A percentile compares a stretch with the other conserved stretches of the same genome.
phyloP scores from a whole-genome alignment of 2,329 filamentous ascomycete genomes.

The Colletotrichum sp. region DNA sequence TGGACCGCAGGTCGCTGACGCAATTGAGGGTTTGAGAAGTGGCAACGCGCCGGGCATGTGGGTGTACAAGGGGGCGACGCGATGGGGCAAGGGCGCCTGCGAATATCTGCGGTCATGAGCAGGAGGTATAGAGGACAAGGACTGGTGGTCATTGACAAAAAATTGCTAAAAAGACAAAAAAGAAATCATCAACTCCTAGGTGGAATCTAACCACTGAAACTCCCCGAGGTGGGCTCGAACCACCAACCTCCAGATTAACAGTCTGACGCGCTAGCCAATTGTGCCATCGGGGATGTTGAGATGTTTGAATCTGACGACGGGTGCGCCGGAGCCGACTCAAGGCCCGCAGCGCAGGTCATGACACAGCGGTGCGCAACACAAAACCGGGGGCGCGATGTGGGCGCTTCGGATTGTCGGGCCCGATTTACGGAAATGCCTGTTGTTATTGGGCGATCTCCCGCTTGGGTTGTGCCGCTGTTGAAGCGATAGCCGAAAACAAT shows the following conservation, averaged over 20 bases:
- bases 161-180: background rate
- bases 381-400: background rate
- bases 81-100: constrained; percentile 53
- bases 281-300: constrained; percentile 9
- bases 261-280: constrained; percentile 12
- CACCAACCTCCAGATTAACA: constrained; percentile 11
- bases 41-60: constrained; percentile 62
- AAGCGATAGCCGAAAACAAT: background rate
- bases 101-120: constrained; percentile 45
- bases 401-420: background rate
- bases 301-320: background rate
- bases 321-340: background rate
- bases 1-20: constrained; percentile 51
- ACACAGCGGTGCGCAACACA: background rate
- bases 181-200: background rate
- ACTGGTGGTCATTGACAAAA: no score
- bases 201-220: background rate
- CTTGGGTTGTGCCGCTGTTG: background rate
- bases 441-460: constrained; percentile 6
- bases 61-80: constrained; percentile 53
- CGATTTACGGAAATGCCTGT: background rate
- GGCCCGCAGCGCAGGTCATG: background rate
- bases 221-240: constrained; percentile 11
- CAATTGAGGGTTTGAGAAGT: constrained; percentile 54
- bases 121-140: no score